Conservation (phyloP, 2,329 filamentous ascomycete species). For the Canariomyces notabilis region DNA sequence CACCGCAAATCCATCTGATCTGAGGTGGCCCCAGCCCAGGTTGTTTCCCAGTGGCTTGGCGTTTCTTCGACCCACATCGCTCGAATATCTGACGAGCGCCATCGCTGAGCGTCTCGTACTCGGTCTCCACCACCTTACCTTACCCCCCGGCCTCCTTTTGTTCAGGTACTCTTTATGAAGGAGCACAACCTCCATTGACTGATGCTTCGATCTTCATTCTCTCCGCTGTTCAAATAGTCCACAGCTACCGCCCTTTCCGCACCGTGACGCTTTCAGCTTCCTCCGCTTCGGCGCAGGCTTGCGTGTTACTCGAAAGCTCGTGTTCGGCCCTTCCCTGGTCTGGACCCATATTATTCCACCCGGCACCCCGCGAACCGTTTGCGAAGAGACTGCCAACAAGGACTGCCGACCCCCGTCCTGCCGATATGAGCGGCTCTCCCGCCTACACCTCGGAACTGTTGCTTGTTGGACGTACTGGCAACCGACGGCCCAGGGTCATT, state of each 20-base stretch:
- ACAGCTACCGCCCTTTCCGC: constrained; percentile 1
- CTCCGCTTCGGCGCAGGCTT: background rate
- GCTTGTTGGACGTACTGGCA: constrained; percentile 25
- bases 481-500: constrained; percentile 20
- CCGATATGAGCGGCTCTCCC: constrained; percentile 27
- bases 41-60: constrained; percentile 11
- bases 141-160: too few species aligned
- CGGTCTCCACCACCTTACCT: too few species aligned
- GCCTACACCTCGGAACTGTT: constrained; percentile 23
- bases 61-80: constrained; percentile 6
- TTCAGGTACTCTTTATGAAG: constrained; percentile 8
- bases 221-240: background rate
- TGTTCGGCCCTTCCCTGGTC: constrained; percentile 12
- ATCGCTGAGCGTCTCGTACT: constrained; percentile 13
- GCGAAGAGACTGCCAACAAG: constrained; percentile 7
- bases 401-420: constrained; percentile 8
- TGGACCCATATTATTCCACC: constrained; percentile 5
- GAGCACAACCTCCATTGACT: constrained; percentile 5
- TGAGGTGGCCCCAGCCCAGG: constrained; percentile 5
- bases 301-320: constrained; percentile 21
- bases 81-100: constrained; percentile 8
- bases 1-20: constrained; percentile 20
- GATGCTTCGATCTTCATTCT: background rate
- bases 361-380: constrained; percentile 5
- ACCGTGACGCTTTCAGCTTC: background rate